Evolutionary conservation across 1,284 basidiomycete species (phyloP), one percentile per base, ranked within the genome.

Genomic region (Dichomitus squalens): DNA sequence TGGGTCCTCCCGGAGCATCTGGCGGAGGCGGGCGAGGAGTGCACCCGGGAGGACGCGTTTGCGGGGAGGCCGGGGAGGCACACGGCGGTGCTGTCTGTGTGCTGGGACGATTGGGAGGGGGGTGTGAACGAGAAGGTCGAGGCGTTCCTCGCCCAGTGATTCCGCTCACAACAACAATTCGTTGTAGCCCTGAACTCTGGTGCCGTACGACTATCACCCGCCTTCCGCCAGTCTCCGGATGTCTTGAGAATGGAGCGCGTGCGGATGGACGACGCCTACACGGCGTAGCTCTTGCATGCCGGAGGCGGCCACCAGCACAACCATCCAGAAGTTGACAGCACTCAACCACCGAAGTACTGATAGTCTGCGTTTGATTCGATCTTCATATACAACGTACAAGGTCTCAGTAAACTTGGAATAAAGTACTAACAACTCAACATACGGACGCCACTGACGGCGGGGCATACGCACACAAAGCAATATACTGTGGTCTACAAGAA

Each of bases 51-150:
- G 1, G 81, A 83, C 60, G 75, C 76, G 23, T 71, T 61, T 49
- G 56, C 64, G 1, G 49, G 66, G 64, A 68, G 66, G 21, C 63
- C 70, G 0, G 84, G 82, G 2, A 75, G 82, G 47, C 76, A 87
- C 66, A 78, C 78, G 1, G 76, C 75, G 1, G 62, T 81, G 33
- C 69, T 85, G 31, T 75, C 78, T 1, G 33, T 85, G 2, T 87
- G 84, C 55, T 87, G 83, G 81, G 87, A 89, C 59, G 81, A 84
- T 48, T 90, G 88, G 87, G 82, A 84, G 47, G 64, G 68, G 1
- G 75, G 76, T 21, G 79, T 74, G 29, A 75, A 76, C 53, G 80
- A 82, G 23, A 72, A 73, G 41, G 78, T 83, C 9, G 44, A 61
- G 20, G 53, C 56, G 7, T 12, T 63, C 1, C 39, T 57, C 23